Evolutionary conservation across 106 monocot species (phyloP), one percentile per base, ranked within the genome.

Genomic region (Allium fistulosum): DNA sequence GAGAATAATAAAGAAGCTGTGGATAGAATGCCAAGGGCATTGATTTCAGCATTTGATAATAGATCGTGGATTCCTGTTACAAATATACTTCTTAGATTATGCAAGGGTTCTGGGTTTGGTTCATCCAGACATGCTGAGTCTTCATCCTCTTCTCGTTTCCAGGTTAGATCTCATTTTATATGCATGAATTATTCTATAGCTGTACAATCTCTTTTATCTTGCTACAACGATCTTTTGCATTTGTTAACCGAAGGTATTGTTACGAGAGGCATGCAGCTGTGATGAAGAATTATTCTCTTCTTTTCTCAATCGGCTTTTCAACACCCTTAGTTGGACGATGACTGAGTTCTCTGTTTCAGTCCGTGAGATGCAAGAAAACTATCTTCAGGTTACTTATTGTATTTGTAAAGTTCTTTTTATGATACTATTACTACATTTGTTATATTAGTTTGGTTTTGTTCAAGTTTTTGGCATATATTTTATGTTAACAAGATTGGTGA

Each of bases 301-400:
- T 73, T 99, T 99, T 49, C 97, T 99, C 15, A 99, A 99, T 74
- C 80, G 82, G 51, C 82, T 99, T 72, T 99, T 99, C 79, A 99
- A 99, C 75, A 99, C 84, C 49, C 92, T 99, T 48, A 92, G 97
- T 69, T 92, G 92, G 97, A 87, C 89, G 16, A 92, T 99, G 86
- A 99, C 97, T 12, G 97, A 99, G 74, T 99, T 92, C 59, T 92
- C 97, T 58, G 80, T 99, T 77, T 86, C 92, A 46, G 75, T 99
- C 72, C 81, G 90, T 58, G 97, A 99, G 70, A 92, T 90, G 88
- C 97, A 90, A 71, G 97, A 92, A 64, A 92, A 78, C 47, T 73
- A 80, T 79, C 37, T 37, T 37, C 86, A 92, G 88, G 97, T 99
- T 57, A 59, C 48, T 26, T 65, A 50, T 65, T 63, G 7, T 12